Evolutionary conservation across 495 filamentous ascomycete genomes (phyloP).

Genomic region (Oidiodendron maius): DNA sequence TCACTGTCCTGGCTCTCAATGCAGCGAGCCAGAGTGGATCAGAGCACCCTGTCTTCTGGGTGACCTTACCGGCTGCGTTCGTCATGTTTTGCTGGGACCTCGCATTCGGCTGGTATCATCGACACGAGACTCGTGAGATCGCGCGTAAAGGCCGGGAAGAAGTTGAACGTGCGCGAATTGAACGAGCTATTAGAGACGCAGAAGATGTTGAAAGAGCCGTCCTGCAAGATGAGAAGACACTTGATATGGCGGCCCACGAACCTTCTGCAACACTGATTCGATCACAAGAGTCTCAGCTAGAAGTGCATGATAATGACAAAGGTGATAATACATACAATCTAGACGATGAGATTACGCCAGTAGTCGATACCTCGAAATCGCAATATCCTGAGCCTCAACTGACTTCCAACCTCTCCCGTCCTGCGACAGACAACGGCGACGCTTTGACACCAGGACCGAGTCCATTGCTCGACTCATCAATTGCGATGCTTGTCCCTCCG

Average conservation of each 20-base stretch:
- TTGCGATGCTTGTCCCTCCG: constrained; percentile 47
- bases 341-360: not conserved
- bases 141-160: constrained; percentile 47
- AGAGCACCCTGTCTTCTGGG: constrained; percentile 50
- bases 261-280: not conserved
- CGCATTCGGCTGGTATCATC: constrained; percentile 48
- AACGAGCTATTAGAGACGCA: constrained; percentile 24
- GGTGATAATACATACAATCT: not conserved
- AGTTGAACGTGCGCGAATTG: constrained; percentile 36
- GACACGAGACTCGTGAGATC: constrained; percentile 53
- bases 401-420: constrained; percentile 29
- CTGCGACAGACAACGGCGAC: constrained; percentile 53
- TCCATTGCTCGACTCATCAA: constrained; percentile 40
- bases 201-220: constrained; percentile 28
- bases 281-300: not conserved
- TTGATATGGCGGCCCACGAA: not conserved
- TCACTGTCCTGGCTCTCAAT: constrained; percentile 44
- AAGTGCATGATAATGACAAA: not conserved
- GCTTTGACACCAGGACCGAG: constrained; percentile 48
- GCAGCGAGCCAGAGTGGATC: constrained; percentile 38
- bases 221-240: no score
- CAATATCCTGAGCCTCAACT: no score
- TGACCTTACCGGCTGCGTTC: constrained; percentile 56
- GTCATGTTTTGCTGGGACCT: constrained; percentile 61
- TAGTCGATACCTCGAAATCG: no score